Percentiles rank a stretch among this genome's conserved stretches.
Evolutionary conservation across 768 basidiomycete genomes (phyloP).

Genomic region (Paxillus rubicundulus): DNA sequence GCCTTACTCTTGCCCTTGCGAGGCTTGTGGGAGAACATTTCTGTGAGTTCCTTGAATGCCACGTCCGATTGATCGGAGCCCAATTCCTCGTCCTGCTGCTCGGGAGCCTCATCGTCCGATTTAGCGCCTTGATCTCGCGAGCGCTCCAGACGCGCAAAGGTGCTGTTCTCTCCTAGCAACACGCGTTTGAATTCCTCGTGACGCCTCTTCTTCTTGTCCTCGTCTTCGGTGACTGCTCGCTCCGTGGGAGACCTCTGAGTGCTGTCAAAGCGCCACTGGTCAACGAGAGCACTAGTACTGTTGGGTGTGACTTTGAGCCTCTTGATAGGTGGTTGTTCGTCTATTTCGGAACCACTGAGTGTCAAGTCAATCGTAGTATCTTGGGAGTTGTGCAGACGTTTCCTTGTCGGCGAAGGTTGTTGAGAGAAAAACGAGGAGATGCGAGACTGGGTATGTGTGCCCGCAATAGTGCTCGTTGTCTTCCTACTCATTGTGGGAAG

Average conservation of each 20-base stretch:
- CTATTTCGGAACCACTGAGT: constrained; percentile 34
- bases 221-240: constrained; percentile 16
- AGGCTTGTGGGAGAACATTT: constrained; percentile 42
- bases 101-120: constrained; percentile 20
- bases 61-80: constrained; percentile 44
- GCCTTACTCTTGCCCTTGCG: constrained; percentile 38
- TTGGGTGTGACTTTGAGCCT: constrained; percentile 23
- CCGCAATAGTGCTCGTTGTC: background rate
- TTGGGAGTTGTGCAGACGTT: constrained; percentile 23
- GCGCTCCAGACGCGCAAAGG: constrained; percentile 26
- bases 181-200: constrained; percentile 51
- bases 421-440: constrained; percentile 44
- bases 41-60: constrained; percentile 46
- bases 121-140: constrained; percentile 11
- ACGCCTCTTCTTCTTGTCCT: constrained; percentile 46
- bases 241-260: constrained; percentile 6
- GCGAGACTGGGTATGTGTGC: constrained; percentile 29
- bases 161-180: constrained; percentile 46
- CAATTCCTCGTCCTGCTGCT: constrained; percentile 25
- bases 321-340: constrained; percentile 28
- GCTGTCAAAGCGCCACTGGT: constrained; percentile 48
- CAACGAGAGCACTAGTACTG: constrained; percentile 21
- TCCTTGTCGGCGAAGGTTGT: constrained; percentile 21
- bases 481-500: constrained; percentile 20
- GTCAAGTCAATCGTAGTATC: constrained; percentile 54